These are phyloP conservation scores for Fusarium newnesense DNA, from an alignment of 2,329 filamentous ascomycete genomes.

Conservation along the genomic window DNA sequence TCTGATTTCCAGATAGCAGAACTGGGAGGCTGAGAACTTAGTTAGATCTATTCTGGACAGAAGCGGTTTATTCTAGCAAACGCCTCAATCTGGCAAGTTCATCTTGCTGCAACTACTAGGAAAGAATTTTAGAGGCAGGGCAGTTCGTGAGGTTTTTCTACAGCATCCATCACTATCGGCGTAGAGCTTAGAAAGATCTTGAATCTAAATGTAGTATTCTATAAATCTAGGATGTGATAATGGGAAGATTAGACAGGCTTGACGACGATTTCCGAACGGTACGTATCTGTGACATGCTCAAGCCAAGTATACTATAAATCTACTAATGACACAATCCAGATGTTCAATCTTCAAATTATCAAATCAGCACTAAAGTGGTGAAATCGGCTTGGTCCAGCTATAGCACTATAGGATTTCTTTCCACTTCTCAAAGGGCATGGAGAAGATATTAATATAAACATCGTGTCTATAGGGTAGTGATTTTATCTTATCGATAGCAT, in stretches of 20 bases:
- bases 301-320: neutral
- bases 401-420: neutral
- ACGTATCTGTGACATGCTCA: accelerated
- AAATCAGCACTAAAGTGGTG: accelerated
- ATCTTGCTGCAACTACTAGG: neutral
- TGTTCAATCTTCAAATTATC: accelerated
- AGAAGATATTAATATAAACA: neutral
- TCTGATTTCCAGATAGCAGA: neutral
- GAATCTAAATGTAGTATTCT: neutral
- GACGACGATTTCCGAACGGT: no score
- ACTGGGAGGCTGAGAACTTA: accelerated
- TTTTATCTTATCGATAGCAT: neutral
- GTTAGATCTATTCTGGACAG: accelerated
- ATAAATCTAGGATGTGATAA: neutral
- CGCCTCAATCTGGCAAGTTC: neutral
- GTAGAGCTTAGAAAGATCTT: neutral
- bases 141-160: accelerated
- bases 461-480: neutral
- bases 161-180: accelerated
- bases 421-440: no score
- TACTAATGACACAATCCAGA: accelerated
- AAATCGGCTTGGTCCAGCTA: neutral
- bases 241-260: neutral
- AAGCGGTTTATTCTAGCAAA: neutral
- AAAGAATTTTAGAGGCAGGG: accelerated